Evolutionary conservation across 768 basidiomycete genomes (phyloP).

Genomic region (Phanerodontia chrysosporium): DNA sequence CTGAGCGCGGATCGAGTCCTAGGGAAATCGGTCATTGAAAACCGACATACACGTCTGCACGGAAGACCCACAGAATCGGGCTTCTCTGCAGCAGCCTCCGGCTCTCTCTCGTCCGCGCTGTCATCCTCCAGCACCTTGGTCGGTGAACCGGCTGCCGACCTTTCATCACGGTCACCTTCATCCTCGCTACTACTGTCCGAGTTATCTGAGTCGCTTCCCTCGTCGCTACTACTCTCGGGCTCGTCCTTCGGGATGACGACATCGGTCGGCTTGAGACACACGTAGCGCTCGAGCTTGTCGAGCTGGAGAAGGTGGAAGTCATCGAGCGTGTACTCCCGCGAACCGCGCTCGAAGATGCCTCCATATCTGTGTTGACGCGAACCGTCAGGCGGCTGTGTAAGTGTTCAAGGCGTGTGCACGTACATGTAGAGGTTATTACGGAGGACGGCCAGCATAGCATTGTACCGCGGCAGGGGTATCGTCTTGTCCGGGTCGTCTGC

Average conservation of each 20-base stretch:
- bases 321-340: slow-evolving; percentile 83
- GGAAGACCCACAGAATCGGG: not conserved
- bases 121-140: not conserved
- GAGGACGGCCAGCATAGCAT: slow-evolving; percentile 83
- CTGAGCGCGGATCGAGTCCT: slow-evolving; percentile 36
- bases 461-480: slow-evolving; percentile 71
- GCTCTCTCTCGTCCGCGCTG: not conserved
- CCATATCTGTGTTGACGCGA: slow-evolving; percentile 55
- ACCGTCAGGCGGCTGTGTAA: not conserved
- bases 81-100: not conserved
- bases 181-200: not conserved
- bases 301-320: slow-evolving; percentile 80
- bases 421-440: slow-evolving; percentile 85
- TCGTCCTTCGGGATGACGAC: slow-evolving; percentile 60
- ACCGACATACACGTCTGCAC: not conserved
- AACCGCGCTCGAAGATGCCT: slow-evolving; percentile 80
- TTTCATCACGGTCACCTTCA: not conserved
- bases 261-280: slow-evolving; percentile 66
- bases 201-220: slow-evolving; percentile 39
- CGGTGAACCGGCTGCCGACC: not conserved
- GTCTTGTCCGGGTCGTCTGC: slow-evolving; percentile 63
- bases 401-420: slow-evolving; percentile 21
- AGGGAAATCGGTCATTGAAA: not conserved
- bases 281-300: slow-evolving; percentile 79
- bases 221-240: slow-evolving; percentile 54